A percentile compares a stretch with the other conserved stretches of the same genome.
Conservation (phyloP, 106 monocot genomes). For the Vanilla planifolia region DNA sequence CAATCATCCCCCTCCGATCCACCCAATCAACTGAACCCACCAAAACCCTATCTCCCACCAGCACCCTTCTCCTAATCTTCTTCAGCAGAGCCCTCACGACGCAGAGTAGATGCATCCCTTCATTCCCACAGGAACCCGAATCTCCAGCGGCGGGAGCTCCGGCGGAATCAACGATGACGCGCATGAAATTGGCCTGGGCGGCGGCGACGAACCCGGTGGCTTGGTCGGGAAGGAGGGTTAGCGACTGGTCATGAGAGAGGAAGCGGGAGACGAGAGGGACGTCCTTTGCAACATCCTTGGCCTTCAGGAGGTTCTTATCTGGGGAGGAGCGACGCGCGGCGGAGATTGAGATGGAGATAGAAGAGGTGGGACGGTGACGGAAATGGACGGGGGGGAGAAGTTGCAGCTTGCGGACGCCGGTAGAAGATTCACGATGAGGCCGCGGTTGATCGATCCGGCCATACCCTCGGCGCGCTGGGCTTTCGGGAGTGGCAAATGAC, state of each 20-base stretch:
- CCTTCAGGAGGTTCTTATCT: conserved; percentile 47
- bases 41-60: conserved; percentile 83
- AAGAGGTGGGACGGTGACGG: too few relatives aligned
- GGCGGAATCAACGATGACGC: conserved; percentile 54
- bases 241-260: neutral
- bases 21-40: conserved; percentile 80
- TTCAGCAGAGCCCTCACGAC: conserved; percentile 82
- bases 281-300: conserved; percentile 29
- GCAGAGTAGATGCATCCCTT: conserved; percentile 70
- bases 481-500: too few relatives aligned
- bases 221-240: conserved; percentile 57
- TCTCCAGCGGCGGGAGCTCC: conserved; percentile 10
- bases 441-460: too few relatives aligned
- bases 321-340: conserved; percentile 11
- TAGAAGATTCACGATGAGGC: too few relatives aligned
- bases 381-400: too few relatives aligned
- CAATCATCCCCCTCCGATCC: conserved; percentile 80
- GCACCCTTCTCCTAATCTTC: conserved; percentile 79
- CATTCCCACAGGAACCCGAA: neutral
- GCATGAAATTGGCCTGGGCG: conserved; percentile 95
- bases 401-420: too few relatives aligned
- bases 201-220: conserved; percentile 81
- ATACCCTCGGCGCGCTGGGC: too few relatives aligned
- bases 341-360: conserved; percentile 13
- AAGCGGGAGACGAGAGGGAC: conserved; percentile 8